A percentile compares a stretch with the other conserved stretches of the same genome.
Evolutionary conservation across 208 protist species (phyloP).

Genomic region (Leishmania turanica): DNA sequence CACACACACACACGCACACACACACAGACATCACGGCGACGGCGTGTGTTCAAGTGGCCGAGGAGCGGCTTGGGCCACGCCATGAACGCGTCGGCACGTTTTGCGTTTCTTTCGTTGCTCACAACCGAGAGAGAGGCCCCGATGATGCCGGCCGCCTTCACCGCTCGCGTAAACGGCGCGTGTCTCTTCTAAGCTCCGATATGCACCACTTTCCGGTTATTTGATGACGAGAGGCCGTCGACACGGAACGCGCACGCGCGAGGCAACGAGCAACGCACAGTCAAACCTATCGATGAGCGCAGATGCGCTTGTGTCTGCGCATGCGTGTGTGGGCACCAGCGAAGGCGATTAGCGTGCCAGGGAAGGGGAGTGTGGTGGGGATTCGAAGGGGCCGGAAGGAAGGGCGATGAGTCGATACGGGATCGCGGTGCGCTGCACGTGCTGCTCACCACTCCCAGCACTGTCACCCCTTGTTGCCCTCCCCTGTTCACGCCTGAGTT

Average conservation of each 20-base stretch:
- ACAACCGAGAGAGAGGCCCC: neutral
- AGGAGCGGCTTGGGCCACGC: neutral
- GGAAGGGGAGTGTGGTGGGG: neutral
- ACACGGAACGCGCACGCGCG: neutral
- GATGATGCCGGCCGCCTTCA: neutral
- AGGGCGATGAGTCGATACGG: neutral
- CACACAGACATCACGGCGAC: neutral
- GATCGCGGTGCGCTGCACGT: neutral
- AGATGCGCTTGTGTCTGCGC: neutral
- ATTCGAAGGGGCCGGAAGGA: neutral
- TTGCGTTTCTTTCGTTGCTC: neutral
- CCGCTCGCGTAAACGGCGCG: neutral
- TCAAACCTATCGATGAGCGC: neutral
- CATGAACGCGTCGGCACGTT: neutral
- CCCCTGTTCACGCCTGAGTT: neutral
- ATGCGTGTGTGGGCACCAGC: neutral
- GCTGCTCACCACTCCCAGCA: neutral
- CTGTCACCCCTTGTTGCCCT: neutral
- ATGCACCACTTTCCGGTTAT: neutral
- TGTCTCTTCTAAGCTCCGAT: neutral
- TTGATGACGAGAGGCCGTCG: neutral
- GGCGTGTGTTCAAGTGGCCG: neutral
- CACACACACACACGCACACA: neutral
- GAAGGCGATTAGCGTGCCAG: neutral
- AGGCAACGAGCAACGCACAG: neutral